A percentile compares a stretch with the other conserved stretches of the same genome.
Conservation (phyloP, 1,284 basidiomycete genomes). For the Amylostereum areolatum region DNA sequence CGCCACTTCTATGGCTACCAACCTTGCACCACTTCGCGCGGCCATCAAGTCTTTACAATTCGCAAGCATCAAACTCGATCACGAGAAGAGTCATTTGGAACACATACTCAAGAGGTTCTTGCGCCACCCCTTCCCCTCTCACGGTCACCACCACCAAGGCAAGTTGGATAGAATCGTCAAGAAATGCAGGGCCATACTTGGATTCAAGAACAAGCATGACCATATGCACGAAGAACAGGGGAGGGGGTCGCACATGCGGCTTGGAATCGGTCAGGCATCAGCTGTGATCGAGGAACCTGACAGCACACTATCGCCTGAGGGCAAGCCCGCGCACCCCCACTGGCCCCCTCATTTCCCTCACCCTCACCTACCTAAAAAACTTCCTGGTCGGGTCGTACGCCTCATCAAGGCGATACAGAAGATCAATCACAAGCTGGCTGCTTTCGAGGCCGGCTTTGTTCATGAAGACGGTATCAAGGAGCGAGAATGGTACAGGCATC, state of each 20-base stretch:
- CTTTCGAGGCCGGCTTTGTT: conserved; percentile 85
- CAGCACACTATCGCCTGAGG: too few relatives aligned
- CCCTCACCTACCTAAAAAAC: conserved; percentile 26
- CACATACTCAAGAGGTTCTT: conserved; percentile 25
- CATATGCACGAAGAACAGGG: neutral
- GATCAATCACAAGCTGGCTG: conserved; percentile 67
- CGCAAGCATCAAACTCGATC: conserved; percentile 51
- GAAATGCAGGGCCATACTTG: neutral
- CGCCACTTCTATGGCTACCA: conserved; percentile 3
- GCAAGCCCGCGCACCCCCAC: neutral
- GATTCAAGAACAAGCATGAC: conserved; percentile 12
- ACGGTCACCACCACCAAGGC: neutral
- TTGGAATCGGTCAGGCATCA: conserved; percentile 16
- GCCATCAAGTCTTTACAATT: conserved; percentile 46
- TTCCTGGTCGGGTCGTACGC: conserved; percentile 36
- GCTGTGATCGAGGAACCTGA: conserved; percentile 14
- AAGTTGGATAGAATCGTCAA: neutral
- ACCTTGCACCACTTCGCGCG: conserved; percentile 29
- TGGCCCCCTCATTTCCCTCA: neutral
- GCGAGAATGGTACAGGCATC: conserved; percentile 81
- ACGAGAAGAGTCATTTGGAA: conserved; percentile 39
- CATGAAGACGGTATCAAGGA: conserved; percentile 73
- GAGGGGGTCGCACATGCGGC: too few relatives aligned
- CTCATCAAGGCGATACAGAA: conserved; percentile 56
- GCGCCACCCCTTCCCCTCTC: neutral